These are phyloP conservation scores for Neonectria coccinea DNA, from an alignment of 2,329 filamentous ascomycete species.

Conservation along the genomic window DNA sequence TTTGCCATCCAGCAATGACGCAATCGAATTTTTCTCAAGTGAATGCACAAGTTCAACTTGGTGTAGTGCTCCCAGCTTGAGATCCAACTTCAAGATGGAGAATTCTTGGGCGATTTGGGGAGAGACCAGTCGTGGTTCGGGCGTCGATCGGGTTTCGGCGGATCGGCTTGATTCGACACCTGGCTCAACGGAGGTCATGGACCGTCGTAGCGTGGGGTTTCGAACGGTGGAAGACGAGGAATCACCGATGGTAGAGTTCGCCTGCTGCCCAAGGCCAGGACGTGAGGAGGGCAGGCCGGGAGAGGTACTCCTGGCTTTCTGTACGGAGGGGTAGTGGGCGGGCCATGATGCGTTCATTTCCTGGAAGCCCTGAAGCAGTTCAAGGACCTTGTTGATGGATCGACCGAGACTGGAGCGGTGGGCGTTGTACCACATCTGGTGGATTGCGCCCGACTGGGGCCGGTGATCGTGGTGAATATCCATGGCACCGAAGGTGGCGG, in stretches of 20 bases:
- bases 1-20: slow-evolving; percentile 90
- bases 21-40: slow-evolving; percentile 90
- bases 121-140: slow-evolving; percentile 86
- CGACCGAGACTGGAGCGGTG: slow-evolving; percentile 89
- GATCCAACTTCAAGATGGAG: slow-evolving; percentile 91
- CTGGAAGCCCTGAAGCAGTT: slow-evolving; percentile 84
- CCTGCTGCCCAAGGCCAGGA: slow-evolving; percentile 74
- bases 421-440: slow-evolving; percentile 94
- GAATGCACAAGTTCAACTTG: slow-evolving; percentile 95
- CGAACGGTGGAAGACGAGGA: slow-evolving; percentile 53
- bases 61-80: slow-evolving; percentile 87
- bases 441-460: slow-evolving; percentile 81
- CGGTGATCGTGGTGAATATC: slow-evolving; percentile 56
- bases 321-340: slow-evolving; percentile 90
- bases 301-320: slow-evolving; percentile 65
- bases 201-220: slow-evolving; percentile 70
- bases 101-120: slow-evolving; percentile 96
- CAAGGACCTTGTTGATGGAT: slow-evolving; percentile 87
- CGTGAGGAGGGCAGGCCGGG: slow-evolving; percentile 63
- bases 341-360: slow-evolving; percentile 94
- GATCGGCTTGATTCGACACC: slow-evolving; percentile 78
- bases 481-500: slow-evolving; percentile 57
- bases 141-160: slow-evolving; percentile 69
- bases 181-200: slow-evolving; percentile 75
- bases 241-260: slow-evolving; percentile 70